Conservation (phyloP, 768 basidiomycete genomes). For the Dictyophora rubrovolvata region DNA sequence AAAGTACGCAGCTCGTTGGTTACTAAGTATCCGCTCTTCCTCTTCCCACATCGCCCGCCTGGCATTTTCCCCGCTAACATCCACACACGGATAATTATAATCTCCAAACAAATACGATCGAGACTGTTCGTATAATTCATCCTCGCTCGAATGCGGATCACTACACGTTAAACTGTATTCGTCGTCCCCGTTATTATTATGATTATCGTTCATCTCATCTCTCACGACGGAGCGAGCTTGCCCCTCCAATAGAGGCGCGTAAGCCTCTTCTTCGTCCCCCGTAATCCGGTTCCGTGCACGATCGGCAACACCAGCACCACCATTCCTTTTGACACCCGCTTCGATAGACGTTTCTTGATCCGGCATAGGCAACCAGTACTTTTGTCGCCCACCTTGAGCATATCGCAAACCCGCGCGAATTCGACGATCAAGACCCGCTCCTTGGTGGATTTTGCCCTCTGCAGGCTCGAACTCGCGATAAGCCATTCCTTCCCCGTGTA, state of each 20-base stretch:
- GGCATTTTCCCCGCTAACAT: conserved; percentile 72
- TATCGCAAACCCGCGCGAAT: conserved; percentile 91
- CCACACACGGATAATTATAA: conserved; percentile 83
- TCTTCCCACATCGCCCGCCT: conserved; percentile 63
- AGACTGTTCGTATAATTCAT: conserved; percentile 66
- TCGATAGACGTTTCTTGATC: conserved; percentile 29
- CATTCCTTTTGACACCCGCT: conserved; percentile 30
- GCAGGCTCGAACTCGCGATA: conserved; percentile 96
- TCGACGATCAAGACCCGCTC: conserved; percentile 71
- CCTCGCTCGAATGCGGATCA: conserved; percentile 58
- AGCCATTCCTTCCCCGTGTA: conserved; percentile 84
- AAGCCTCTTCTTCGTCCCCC: conserved; percentile 45
- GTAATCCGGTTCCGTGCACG: conserved; percentile 3
- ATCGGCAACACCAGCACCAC: not conserved
- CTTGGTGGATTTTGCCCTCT: conserved; percentile 87
- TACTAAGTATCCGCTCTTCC: conserved; percentile 72
- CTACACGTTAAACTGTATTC: conserved; percentile 57
- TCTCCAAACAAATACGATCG: conserved; percentile 80
- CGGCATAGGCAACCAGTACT: conserved; percentile 91
- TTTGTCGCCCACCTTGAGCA: conserved; percentile 76
- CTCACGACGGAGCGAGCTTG: conserved; percentile 61
- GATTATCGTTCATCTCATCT: conserved; percentile 33
- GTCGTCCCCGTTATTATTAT: too few relatives aligned
- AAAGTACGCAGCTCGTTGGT: conserved; percentile 67
- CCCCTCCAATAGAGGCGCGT: conserved; percentile 61